Conservation (phyloP, 495 filamentous ascomycete genomes). For the Aspergillus heteromorphus region DNA sequence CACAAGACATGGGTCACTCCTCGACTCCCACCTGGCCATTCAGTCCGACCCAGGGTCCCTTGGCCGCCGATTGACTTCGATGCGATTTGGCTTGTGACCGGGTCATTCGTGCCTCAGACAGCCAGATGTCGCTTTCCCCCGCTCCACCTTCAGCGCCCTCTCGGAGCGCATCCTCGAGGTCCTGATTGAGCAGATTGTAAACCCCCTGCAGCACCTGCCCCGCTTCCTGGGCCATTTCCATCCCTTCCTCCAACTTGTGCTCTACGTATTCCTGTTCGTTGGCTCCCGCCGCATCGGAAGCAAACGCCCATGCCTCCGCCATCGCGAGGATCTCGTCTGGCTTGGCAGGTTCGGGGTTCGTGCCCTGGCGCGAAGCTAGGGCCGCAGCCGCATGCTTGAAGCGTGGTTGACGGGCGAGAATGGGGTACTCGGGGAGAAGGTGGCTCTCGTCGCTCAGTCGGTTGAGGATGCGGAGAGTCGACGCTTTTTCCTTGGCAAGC, state of each 20-base stretch:
- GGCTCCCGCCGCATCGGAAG: conserved; percentile 35
- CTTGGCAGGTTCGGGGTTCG: conserved; percentile 13
- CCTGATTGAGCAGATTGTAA: conserved; percentile 33
- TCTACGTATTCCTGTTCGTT: conserved; percentile 34
- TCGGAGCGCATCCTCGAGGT: conserved; percentile 22
- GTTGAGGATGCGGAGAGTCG: conserved; percentile 47
- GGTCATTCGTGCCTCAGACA: conserved; percentile 26
- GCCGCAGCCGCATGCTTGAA: conserved; percentile 38
- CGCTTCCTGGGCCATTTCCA: conserved; percentile 28
- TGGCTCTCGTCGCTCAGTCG: conserved; percentile 66
- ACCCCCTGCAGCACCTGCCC: conserved; percentile 27
- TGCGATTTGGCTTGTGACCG: conserved; percentile 16
- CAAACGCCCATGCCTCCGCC: conserved; percentile 48
- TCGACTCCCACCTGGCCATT: conserved; percentile 32
- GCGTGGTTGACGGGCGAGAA: conserved; percentile 40
- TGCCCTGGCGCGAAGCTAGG: conserved; percentile 21
- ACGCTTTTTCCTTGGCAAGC: conserved; percentile 55
- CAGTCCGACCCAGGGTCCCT: conserved; percentile 36
- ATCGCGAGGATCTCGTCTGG: conserved; percentile 30
- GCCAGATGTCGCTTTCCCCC: conserved; percentile 32
- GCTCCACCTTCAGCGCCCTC: conserved; percentile 12
- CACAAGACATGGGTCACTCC: too few species aligned
- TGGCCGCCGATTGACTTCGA: conserved; percentile 22
- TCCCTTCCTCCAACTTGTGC: conserved; percentile 30
- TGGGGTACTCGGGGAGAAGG: conserved; percentile 57